Conservation (phyloP, 371 early-diverging fungal species). For the Mortierella sp. region DNA sequence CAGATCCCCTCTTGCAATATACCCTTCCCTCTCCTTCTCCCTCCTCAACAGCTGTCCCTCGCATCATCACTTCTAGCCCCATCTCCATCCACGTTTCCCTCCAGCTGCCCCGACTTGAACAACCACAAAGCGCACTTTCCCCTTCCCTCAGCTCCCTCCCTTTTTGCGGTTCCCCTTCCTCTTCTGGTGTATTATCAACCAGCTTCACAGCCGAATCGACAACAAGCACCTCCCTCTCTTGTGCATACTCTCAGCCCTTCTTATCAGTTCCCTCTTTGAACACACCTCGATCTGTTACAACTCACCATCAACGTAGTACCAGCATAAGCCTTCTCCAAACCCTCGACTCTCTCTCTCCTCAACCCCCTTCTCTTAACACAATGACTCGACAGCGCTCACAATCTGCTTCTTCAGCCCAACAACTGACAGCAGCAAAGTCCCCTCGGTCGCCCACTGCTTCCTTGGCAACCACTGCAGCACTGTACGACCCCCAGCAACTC, state of each 20-base stretch:
- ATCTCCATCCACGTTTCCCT: slow-evolving; percentile 5
- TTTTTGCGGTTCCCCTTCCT: slow-evolving; percentile 16
- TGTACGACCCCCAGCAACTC: slow-evolving; percentile 33
- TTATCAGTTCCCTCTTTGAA: slow-evolving; percentile 10
- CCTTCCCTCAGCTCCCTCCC: slow-evolving; percentile 16
- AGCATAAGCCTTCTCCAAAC: slow-evolving; percentile 20
- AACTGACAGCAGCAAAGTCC: slow-evolving; percentile 22
- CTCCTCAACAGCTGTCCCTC: background rate
- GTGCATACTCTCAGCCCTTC: slow-evolving; percentile 45
- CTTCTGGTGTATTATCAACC: background rate
- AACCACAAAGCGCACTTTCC: slow-evolving; percentile 10
- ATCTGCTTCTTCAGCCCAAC: slow-evolving; percentile 32
- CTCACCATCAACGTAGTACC: background rate
- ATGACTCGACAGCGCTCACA: slow-evolving; percentile 41
- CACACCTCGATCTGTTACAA: background rate
- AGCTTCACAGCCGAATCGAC: slow-evolving; percentile 26
- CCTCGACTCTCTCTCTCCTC: slow-evolving; percentile 23
- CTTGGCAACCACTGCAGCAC: slow-evolving; percentile 21
- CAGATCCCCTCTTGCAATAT: background rate
- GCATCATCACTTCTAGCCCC: background rate
- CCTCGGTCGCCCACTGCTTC: slow-evolving; percentile 24
- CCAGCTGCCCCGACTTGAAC: slow-evolving; percentile 7
- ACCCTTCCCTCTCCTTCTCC: background rate
- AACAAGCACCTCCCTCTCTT: slow-evolving; percentile 38
- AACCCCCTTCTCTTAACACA: background rate